phyloP scores from a whole-genome alignment of 148 eudicot genomes.

The Heliosperma pusillum region DNA sequence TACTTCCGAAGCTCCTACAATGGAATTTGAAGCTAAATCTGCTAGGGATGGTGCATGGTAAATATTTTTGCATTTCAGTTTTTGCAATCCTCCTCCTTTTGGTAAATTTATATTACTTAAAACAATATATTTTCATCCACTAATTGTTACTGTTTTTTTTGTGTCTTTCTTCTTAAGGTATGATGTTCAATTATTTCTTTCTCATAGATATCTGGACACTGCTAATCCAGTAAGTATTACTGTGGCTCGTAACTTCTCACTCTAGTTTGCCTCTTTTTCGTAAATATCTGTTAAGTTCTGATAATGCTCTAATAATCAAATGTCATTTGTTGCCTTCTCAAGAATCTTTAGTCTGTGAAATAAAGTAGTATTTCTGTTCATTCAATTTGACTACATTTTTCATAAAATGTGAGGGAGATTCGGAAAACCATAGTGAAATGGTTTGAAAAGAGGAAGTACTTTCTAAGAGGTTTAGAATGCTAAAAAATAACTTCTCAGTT shows the following conservation, averaged over 20 bases:
- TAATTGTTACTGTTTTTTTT: slow-evolving; percentile 15
- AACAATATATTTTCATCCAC: not conserved
- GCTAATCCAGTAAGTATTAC: slow-evolving; percentile 66
- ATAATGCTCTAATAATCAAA: not conserved
- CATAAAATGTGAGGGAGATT: not conserved
- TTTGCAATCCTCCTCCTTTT: not conserved
- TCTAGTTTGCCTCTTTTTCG: not conserved
- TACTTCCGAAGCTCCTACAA: slow-evolving; percentile 51
- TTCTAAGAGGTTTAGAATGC: slow-evolving; percentile 1
- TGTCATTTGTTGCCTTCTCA: not conserved
- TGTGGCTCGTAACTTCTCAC: not conserved
- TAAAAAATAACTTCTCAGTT: not conserved
- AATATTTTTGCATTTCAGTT: slow-evolving; percentile 22
- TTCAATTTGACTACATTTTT: not conserved
- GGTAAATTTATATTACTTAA: not conserved
- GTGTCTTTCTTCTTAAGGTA: slow-evolving; percentile 49
- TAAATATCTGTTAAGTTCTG: not conserved
- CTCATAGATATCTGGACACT: slow-evolving; percentile 66
- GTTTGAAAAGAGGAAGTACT: not conserved
- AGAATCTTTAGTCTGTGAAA: not conserved
- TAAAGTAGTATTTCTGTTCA: not conserved
- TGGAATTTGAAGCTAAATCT: slow-evolving; percentile 99
- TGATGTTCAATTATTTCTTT: slow-evolving; percentile 73
- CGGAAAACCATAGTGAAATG: not conserved
- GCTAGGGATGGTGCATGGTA: slow-evolving; percentile 99